Base-by-base conservation (phyloP, 345 rosid genomes). In the Streptanthus diversifolius region DNA sequence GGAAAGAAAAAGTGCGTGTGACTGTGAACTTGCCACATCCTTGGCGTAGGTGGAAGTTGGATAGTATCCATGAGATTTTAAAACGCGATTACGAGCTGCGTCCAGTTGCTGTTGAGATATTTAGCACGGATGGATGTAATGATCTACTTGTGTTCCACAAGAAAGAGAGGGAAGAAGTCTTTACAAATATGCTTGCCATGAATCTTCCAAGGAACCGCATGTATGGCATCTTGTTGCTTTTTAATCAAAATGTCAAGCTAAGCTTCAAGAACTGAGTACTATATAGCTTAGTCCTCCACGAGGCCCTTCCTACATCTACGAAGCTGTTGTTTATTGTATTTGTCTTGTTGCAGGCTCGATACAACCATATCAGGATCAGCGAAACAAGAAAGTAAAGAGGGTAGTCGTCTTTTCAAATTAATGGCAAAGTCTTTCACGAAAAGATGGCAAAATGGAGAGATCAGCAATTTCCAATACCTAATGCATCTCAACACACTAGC, bases 371-470 rank as follows among this genome's bases (percentile, higher is more conserved):
- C 98, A 56, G 99, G 99, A 55, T 86, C 97, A 66, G 75, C 83
- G 49, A 95, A 90, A 77, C 97, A 92, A 70, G 99, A 95, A 80
- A 90, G 81, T 76, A 86, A 76, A 40, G 99, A 95, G 76, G 98
- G 99, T 27, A 80, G 98, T 63, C 96, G 99, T 29, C 88, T 95
- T 58, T 95, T 95, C 75, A 95, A 86, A 82, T 53, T 86, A 74
- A 85, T 82, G 88, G 98, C 99, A 29, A 95, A 90, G 78, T 95
- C 99, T 48, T 95, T 95, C 79, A 90, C 99, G 12, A 95, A 88
- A 80, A 88, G 99, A 77, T 95, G 99, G 99, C 98, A 95, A 78
- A 95, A 85, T 80, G 99, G 99, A 79, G 99, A 95, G 82, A 95
- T 92, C 57, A 95, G 97, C 87, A 95, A 95, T 82, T 95, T 95